phyloP scores from a whole-genome alignment of 345 rosid genomes.

The Eucalyptus brandiana region DNA sequence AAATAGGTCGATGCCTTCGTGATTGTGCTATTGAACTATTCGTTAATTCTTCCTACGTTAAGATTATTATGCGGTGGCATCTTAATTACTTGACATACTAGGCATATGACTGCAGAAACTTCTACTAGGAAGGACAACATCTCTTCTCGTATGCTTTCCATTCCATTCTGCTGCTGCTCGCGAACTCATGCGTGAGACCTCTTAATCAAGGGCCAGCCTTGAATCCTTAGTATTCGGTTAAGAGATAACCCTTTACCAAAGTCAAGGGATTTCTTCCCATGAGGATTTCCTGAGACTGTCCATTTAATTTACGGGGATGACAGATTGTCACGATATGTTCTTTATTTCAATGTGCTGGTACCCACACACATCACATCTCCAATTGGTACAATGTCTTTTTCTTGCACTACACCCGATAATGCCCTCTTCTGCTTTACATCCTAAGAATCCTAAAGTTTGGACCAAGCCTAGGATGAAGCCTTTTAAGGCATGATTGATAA shows the following conservation, averaged over 20 bases:
- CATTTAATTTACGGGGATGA: fast-evolving
- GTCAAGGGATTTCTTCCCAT: background rate
- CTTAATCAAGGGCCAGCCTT: too few relatives aligned
- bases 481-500: too few relatives aligned
- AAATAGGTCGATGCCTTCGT: background rate
- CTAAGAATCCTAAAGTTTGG: too few relatives aligned
- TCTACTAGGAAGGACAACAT: background rate
- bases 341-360: too few relatives aligned
- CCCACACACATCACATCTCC: fast-evolving
- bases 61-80: background rate
- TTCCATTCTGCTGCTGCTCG: background rate
- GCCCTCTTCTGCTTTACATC: background rate
- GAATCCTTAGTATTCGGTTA: too few relatives aligned
- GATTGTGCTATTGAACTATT: background rate
- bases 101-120: background rate
- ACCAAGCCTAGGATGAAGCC: too few relatives aligned
- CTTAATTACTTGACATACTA: background rate
- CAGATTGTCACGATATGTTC: too few relatives aligned
- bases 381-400: too few relatives aligned
- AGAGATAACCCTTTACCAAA: background rate
- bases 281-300: background rate
- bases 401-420: too few relatives aligned
- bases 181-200: background rate
- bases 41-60: background rate
- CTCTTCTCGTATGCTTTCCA: background rate